Base-by-base conservation (phyloP, 139 green algal species). In the Asterochloris sp. region DNA sequence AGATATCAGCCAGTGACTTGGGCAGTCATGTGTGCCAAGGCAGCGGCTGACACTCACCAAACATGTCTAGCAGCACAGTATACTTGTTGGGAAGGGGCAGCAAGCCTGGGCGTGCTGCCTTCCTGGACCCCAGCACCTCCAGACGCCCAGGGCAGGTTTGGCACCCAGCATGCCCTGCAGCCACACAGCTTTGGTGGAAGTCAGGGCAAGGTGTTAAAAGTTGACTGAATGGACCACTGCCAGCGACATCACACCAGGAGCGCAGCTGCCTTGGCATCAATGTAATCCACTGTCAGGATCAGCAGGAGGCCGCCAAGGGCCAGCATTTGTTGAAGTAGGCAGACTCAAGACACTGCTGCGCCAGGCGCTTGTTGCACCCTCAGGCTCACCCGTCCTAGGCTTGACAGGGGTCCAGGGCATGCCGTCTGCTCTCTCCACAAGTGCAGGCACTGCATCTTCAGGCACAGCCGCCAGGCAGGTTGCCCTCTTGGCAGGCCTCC, bases 141-240 rank as follows among this genome's bases (percentile, higher is more conserved):
- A 78, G 29, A 21, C 27, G 81, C 12, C 54, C 87, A n/a, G 77
- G 66, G 1, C 76, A 93, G 11, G 85, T 91, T 29, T 83, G 87
- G 62, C 47, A 73, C 6, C 86, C 95, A 79, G 85, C 81, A 15
- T 38, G 60, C 1, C 84, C 85, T 64, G 89, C 88, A 10, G 13
- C 29, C 29, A 26, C 85, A 28, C 71, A 79, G 27, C 78, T 95
- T 54, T 89, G 87, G 0, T 92, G 16, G 88, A 92, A 28, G 78
- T 92, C 24, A 89, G 84, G 85, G 82, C 90, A 0, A 78, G 78
- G 82, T 88, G 88, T 27, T 86, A 85, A 11, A 85, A 78, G 8
- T 27, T 78, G 13, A 74, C 68, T 23, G n/a, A 91, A 87, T 69
- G 54, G 15, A 12, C 62, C 77, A 0, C 73, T 89, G 62, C n/a